These are phyloP conservation scores for Microdochium paspali DNA, from an alignment of 2,329 filamentous ascomycete species.

Conservation along the genomic window DNA sequence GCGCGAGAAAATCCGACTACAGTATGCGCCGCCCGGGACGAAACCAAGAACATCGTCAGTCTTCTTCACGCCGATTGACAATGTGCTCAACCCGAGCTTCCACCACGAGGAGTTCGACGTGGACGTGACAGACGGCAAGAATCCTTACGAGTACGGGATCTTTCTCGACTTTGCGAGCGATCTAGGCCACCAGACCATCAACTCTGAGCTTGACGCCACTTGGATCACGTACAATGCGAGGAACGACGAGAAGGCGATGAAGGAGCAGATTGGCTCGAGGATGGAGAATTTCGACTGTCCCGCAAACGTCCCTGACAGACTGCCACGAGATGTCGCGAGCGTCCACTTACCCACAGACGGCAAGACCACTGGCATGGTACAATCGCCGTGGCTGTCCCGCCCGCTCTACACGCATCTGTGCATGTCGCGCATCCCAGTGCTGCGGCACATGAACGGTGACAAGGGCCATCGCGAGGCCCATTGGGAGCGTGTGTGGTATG, in stretches of 20 bases:
- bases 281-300: not conserved
- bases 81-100: constrained; percentile 1
- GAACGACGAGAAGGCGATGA: not conserved
- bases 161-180: constrained; percentile 1
- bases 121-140: not conserved
- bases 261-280: not conserved
- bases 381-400: not conserved
- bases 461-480: constrained; percentile 1
- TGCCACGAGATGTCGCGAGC: no score
- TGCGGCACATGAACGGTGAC: not conserved
- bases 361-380: not conserved
- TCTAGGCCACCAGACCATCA: constrained; percentile 1
- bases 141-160: constrained; percentile 1
- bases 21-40: not conserved
- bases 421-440: not conserved
- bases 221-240: not conserved
- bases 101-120: not conserved
- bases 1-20: constrained; percentile 1
- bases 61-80: not conserved
- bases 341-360: not conserved
- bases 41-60: not conserved
- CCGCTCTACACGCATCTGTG: constrained; percentile 1
- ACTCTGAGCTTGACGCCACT: not conserved
- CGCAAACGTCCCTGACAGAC: not conserved
- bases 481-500: not conserved